A percentile compares a stretch with the other conserved stretches of the same genome.
These are phyloP conservation scores for Dactylellina cionopaga DNA, from an alignment of 2,329 filamentous ascomycete genomes.

Conservation along the genomic window DNA sequence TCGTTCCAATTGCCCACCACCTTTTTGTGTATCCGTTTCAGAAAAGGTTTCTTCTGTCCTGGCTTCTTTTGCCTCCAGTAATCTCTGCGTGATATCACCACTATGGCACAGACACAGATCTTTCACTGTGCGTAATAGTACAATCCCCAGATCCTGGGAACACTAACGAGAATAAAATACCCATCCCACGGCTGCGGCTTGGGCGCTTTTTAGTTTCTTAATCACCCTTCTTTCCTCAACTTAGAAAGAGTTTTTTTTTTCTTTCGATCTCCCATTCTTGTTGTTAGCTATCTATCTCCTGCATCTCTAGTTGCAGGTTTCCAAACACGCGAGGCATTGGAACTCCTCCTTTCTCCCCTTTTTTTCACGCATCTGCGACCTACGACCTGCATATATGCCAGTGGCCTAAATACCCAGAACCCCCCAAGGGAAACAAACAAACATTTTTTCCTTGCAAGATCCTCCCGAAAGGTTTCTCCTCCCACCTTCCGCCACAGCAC, in stretches of 20 bases:
- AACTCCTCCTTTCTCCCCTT: constrained; percentile 29
- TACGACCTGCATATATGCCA: constrained; percentile 46
- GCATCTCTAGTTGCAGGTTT: constrained; percentile 47
- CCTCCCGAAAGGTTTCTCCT: constrained; percentile 39
- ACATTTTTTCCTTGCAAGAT: constrained; percentile 30
- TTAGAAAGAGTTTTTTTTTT: constrained; percentile 15
- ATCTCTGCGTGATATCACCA: constrained; percentile 2
- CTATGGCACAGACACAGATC: constrained; percentile 1
- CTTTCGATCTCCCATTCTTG: constrained; percentile 16
- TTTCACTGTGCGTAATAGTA: constrained; percentile 29
- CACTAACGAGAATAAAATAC: constrained; percentile 43
- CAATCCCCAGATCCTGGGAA: constrained; percentile 38
- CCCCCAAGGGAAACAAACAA: constrained; percentile 29
- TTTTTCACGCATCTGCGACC: constrained; percentile 29
- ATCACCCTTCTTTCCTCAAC: background rate
- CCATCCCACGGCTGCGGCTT: constrained; percentile 49
- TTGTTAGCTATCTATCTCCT: constrained; percentile 30
- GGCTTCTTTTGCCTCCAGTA: constrained; percentile 33
- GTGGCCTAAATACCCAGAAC: constrained; percentile 28
- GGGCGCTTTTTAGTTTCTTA: constrained; percentile 23
- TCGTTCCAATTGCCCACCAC: constrained; percentile 18
- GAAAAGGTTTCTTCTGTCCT: constrained; percentile 33
- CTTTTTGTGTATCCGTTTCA: constrained; percentile 40
- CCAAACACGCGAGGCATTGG: constrained; percentile 46
- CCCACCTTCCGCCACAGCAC: constrained; percentile 45